Base-by-base conservation (phyloP, 2,329 filamentous ascomycete species). In the Colletotrichum liaoningense region DNA sequence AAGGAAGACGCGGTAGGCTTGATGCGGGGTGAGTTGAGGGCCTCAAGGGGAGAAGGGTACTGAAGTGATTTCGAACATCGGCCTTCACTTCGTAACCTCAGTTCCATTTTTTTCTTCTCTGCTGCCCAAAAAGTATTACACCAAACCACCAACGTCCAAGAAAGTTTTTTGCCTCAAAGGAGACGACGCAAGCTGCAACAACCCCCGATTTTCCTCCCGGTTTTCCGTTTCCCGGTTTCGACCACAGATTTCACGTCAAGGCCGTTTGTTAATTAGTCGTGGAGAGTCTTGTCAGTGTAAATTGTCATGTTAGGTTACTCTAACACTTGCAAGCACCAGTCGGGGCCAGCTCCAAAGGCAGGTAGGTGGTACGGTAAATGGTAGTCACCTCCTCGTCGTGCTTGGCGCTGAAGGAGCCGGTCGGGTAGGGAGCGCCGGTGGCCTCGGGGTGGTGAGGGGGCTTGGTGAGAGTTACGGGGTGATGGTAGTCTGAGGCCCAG, bases 401-500 rank as follows among this genome's bases (percentile, higher is more conserved):
- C 46, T 71, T 63, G n/a, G 63, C 69, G 24, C 63, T 24, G 62
- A 24, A 63, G 54, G 24, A 38, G 59, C 52, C 59, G 49, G 24
- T 64, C 8, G 49, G 26, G 67, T 49, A 42, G 26, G 68, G 63
- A 4, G 63, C 56, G 62, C 52, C 54, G 66, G 66, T 8, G 59
- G 22, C 54, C 54, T 59, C 42, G 12, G 70, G 70, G 33, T 62
- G 59, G 24, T 35, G 35, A 24, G 70, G 70, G 42, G 70, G 66
- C 59, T 60, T 64, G n/a, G 70, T 69, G 30, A 73, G 70, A 69
- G 66, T 69, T 28, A 73, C 66, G 46, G 70, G 70, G 66, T 73
- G 70, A 60, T 73, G 11, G 70, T 73, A 73, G 70, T 35, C 70
- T 73, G 70, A 33, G 42, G 59, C 38, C 70, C 70, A 73, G 66